Percentiles rank a stretch among this genome's conserved stretches.
Evolutionary conservation across 2,329 filamentous ascomycete genomes (phyloP).

Genomic region (Canariomyces notabilis): DNA sequence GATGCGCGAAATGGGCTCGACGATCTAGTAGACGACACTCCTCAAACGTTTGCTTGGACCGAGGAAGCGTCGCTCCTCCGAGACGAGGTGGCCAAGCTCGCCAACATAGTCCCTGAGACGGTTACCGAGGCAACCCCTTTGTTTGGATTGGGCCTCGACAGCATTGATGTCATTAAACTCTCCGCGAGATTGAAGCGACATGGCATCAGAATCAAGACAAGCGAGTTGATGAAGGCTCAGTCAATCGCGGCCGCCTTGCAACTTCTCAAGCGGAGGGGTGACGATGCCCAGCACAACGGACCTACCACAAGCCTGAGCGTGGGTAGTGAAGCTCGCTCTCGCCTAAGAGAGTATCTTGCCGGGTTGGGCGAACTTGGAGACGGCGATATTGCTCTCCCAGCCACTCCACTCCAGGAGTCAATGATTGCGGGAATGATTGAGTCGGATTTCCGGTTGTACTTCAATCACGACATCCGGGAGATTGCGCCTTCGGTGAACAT

Average conservation of each 20-base stretch:
- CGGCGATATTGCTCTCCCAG: slow-evolving; percentile 61
- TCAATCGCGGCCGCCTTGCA: slow-evolving; percentile 59
- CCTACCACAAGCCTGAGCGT: background rate
- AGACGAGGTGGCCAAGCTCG: slow-evolving; percentile 58
- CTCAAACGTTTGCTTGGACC: slow-evolving; percentile 53
- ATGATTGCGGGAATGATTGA: slow-evolving; percentile 78
- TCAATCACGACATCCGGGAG: slow-evolving; percentile 75
- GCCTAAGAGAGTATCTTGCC: slow-evolving; percentile 37
- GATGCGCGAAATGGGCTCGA: background rate
- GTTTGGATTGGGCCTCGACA: slow-evolving; percentile 81
- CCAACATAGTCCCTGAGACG: slow-evolving; percentile 44
- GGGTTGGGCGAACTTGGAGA: slow-evolving; percentile 32
- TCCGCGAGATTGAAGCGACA: slow-evolving; percentile 63
- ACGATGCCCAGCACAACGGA: background rate
- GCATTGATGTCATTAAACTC: slow-evolving; percentile 84
- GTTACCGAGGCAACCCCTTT: slow-evolving; percentile 60
- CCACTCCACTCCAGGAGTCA: slow-evolving; percentile 79
- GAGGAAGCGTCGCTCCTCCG: slow-evolving; percentile 48
- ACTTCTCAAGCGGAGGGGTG: slow-evolving; percentile 14
- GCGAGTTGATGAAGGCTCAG: slow-evolving; percentile 68
- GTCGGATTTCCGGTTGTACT: slow-evolving; percentile 71
- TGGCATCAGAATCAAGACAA: slow-evolving; percentile 61
- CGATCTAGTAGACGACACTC: background rate
- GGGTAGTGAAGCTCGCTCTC: slow-evolving; percentile 2
- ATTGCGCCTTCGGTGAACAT: slow-evolving; percentile 52